Evolutionary conservation across 257 asterid genomes (phyloP), one percentile per base, ranked within the genome.

Genomic region (Echites panduratus): DNA sequence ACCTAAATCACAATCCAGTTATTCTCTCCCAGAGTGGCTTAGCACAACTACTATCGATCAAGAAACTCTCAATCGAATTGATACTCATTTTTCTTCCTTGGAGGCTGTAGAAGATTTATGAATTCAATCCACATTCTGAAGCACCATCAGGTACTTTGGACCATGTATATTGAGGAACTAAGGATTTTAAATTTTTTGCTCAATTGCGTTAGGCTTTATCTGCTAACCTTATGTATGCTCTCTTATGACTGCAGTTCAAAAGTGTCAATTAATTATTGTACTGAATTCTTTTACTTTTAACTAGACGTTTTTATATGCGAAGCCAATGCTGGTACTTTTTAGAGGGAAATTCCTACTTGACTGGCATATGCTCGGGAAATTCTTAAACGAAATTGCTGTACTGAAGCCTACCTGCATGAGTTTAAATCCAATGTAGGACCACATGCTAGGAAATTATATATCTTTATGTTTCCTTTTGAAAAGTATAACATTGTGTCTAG

Each of bases 31-130:
- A 5, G 88, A 87, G 77, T 87, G 95, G 98, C 80, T 87, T 35
- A 84, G 71, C 68, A 72, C 86, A 9, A 52, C 54, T 59, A 57
- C 79, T 8, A 47, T 88, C 54, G 89, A 88, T 70, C 85, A 85
- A 20, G 93, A 90, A 62, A 79, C 85, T 47, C 82, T 89, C 50
- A 17, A 80, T 71, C 79, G 47, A 47, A 58, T 94, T 27, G 79
- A 86, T 82, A 85, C 85, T 17, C 85, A 84, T 38, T 91, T 91
- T 82, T 81, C 85, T 75, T 82, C 93, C 45, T 85, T 88, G 3
- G 89, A 89, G 83, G 86, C 84, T 57, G 71, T 91, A 45, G 92
- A 85, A 84, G 87, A 87, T 52, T 76, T 89, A 75, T 93, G 75
- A 71, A 7, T 68, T 62, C 58, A 45, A 69, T 61, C 11, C 12